These are phyloP conservation scores for Sequoia sempervirens DNA, from an alignment of 75 land plant species.

Conservation along the genomic window DNA sequence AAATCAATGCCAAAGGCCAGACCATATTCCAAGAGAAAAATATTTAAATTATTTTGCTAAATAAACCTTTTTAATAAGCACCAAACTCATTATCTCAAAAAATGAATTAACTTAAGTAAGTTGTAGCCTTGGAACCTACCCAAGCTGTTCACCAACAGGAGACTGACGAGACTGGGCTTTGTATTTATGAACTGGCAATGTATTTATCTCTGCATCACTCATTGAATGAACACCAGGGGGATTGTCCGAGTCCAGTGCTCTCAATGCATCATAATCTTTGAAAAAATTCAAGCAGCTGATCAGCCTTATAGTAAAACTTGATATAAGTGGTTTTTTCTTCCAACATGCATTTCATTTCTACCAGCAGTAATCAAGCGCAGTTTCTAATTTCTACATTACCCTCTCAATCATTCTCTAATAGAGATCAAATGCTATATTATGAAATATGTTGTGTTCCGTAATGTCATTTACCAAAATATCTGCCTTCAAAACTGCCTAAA, in stretches of 20 bases:
- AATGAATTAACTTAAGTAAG: not conserved
- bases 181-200: slow-evolving; percentile 83
- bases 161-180: slow-evolving; percentile 25
- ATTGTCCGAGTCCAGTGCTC: slow-evolving; percentile 82
- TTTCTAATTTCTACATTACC: not conserved
- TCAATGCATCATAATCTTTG: slow-evolving; percentile 87
- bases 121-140: slow-evolving; percentile 16
- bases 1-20: slow-evolving; percentile 4
- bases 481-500: not conserved
- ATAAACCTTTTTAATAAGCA: not conserved
- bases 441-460: not conserved
- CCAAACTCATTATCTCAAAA: not conserved
- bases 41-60: not conserved
- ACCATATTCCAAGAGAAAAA: not conserved
- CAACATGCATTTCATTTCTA: not conserved
- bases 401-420: not conserved
- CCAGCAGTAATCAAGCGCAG: not conserved
- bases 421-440: not conserved
- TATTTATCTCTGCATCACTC: slow-evolving; percentile 88
- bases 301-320: not conserved
- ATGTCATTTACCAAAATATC: not conserved
- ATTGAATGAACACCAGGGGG: slow-evolving; percentile 61
- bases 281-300: slow-evolving; percentile 1
- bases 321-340: not conserved
- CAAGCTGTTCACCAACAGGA: slow-evolving; percentile 15